phyloP scores from a whole-genome alignment of 2,329 filamentous ascomycete genomes.

The Xylaria sp. region DNA sequence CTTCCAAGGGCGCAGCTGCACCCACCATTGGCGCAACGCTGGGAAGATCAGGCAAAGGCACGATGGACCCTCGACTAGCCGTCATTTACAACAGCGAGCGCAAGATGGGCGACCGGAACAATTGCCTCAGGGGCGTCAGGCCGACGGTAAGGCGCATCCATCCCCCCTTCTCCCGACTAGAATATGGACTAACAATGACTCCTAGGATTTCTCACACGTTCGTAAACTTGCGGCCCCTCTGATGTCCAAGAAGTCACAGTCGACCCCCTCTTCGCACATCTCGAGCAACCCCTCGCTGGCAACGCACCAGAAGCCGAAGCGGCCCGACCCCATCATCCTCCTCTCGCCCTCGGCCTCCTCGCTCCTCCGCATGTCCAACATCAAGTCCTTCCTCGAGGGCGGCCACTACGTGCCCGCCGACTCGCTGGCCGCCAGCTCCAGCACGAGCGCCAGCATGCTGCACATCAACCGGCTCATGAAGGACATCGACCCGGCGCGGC shows the following conservation, averaged over 20 bases:
- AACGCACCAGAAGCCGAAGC: conserved; percentile 57
- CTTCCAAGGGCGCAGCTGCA: conserved; percentile 42
- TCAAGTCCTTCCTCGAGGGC: conserved; percentile 88
- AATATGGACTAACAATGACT: conserved; percentile 2
- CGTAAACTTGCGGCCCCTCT: conserved; percentile 83
- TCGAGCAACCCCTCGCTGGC: conserved; percentile 51
- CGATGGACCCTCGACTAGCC: conserved; percentile 76
- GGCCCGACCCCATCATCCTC: conserved; percentile 87
- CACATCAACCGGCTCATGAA: conserved; percentile 81
- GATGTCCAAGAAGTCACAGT: conserved; percentile 62
- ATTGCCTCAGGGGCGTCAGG: conserved; percentile 82
- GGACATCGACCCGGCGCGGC: conserved; percentile 67
- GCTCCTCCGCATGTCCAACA: conserved; percentile 91
- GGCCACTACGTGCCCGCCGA: conserved; percentile 81
- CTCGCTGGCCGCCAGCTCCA: conserved; percentile 57
- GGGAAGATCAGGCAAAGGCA: conserved; percentile 63
- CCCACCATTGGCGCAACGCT: conserved; percentile 48
- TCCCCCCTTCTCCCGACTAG: background rate
- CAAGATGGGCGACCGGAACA: conserved; percentile 91
- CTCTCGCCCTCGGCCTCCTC: conserved; percentile 95
- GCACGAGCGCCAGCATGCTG: conserved; percentile 75
- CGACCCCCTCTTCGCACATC: conserved; percentile 41
- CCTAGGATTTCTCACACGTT: conserved; percentile 89
- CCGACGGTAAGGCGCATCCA: conserved; percentile 66
- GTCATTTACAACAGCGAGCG: conserved; percentile 92